These are phyloP conservation scores for Blastocystis hominis DNA, from an alignment of 352 stramenopile genomes.

Conservation along the genomic window DNA sequence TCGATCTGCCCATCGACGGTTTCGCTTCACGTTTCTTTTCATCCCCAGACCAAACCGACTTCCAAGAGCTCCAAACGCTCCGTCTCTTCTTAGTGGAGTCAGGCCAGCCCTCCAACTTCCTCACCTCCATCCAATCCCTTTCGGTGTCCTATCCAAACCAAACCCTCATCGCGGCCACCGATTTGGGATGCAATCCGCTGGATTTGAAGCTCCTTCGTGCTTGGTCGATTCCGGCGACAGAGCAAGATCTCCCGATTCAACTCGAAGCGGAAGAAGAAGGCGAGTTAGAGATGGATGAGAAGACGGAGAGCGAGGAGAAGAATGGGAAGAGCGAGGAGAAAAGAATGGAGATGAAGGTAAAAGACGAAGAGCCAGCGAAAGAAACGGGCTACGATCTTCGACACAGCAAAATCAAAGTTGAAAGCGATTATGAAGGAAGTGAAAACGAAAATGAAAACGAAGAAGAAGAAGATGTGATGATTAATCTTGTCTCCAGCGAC, in stretches of 20 bases:
- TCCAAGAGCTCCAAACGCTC: background rate
- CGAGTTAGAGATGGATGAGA: no score
- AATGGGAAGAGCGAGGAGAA: no score
- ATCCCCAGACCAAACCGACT: background rate
- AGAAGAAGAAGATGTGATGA: background rate
- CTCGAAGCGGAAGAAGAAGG: no score
- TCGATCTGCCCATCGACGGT: background rate
- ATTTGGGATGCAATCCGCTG: background rate
- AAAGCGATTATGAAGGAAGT: background rate
- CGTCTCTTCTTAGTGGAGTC: background rate
- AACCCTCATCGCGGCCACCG: background rate
- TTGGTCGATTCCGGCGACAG: background rate
- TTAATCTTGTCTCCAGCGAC: conserved; percentile 9
- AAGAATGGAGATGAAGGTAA: background rate
- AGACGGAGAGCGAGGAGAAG: background rate
- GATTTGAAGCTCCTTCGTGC: background rate
- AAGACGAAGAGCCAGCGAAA: background rate
- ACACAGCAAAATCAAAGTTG: no score
- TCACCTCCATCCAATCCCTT: background rate
- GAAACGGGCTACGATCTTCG: no score
- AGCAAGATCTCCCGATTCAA: background rate
- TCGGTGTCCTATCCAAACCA: background rate
- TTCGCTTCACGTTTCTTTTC: background rate
- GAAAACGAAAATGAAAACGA: background rate
- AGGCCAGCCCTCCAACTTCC: background rate